Evolutionary conservation across 2,329 filamentous ascomycete genomes (phyloP), one percentile per base, ranked within the genome.

Genomic region (Verticillium klebahnii): DNA sequence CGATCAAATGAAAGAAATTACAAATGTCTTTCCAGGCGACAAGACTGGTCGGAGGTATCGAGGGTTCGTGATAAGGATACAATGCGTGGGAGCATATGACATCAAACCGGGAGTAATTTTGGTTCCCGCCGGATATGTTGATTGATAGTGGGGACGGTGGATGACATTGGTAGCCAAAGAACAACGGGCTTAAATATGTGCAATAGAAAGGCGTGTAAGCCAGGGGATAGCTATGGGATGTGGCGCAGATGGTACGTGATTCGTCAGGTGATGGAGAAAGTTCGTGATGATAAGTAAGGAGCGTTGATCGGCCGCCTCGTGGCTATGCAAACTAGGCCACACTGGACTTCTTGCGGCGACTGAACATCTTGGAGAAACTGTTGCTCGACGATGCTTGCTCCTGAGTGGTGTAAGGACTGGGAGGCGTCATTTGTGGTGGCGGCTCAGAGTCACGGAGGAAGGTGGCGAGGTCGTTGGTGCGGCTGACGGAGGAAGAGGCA

Each of bases 391-490:
- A 74, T 19, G 71, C 72, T 34, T 64, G 59, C 57, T 63, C 63
- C 23, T 39, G 31, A 15, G 60, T 55, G 1, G 67, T 67, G 25
- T 72, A 70, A n/a, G 70, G 62, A 7, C 69, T 68, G 19, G 60
- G 31, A 8, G 68, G 68, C 2, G 69, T 65, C 15, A 71, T 66
- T 29, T 74, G 68, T 15, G 81, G 79, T 1, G 88, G 87, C 3
- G 90, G 89, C 37, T 82, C 87, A 15, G 89, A 90, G 68, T 86
- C 86, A 60, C 83, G 85, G 36, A 95, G 76, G 72, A 94, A 94
- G 59, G 87, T 85, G 0, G 91, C 90, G 55, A 94, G 75, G 58
- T 92, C 90, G 19, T 84, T 82, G 2, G 89, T 92, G 56, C 77
- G 74, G n/a, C 74, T 75, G 7, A 72, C 73, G 3, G 72, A 66